Conservation (phyloP, 768 basidiomycete genomes). For the Lentinula boryana region DNA sequence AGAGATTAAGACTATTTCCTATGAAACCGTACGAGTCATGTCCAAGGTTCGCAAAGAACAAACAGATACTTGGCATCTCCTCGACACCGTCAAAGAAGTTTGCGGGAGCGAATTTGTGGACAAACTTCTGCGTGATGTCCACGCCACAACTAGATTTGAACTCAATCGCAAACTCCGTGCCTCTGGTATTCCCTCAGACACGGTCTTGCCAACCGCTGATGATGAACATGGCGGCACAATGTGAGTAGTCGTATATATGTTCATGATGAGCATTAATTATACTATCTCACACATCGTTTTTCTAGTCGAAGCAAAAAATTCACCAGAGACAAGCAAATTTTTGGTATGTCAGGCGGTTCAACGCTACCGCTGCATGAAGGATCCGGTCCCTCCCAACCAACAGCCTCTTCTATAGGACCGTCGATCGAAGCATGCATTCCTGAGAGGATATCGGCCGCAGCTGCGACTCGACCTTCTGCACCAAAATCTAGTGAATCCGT, state of each 20-base stretch:
- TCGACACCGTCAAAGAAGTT: background rate
- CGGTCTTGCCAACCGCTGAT: background rate
- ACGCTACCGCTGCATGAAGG: background rate
- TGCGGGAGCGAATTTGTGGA: slow-evolving; percentile 1
- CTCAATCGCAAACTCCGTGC: background rate
- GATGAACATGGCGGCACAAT: background rate
- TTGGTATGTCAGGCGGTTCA: background rate
- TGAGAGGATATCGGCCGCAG: background rate
- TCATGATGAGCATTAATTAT: background rate
- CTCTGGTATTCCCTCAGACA: background rate
- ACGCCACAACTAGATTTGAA: background rate
- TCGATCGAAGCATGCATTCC: background rate
- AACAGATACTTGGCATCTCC: background rate
- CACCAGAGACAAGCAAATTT: background rate
- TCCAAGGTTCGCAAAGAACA: background rate
- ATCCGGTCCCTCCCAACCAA: background rate
- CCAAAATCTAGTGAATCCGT: background rate
- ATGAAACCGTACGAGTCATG: background rate
- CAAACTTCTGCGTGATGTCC: background rate
- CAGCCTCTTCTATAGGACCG: background rate
- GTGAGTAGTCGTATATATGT: background rate
- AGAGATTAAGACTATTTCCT: background rate
- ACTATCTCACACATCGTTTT: background rate
- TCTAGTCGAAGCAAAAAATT: background rate
- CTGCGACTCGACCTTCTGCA: background rate